Evolutionary conservation across 768 basidiomycete species (phyloP), one percentile per base, ranked within the genome.

Genomic region (Auricularia heimuer): DNA sequence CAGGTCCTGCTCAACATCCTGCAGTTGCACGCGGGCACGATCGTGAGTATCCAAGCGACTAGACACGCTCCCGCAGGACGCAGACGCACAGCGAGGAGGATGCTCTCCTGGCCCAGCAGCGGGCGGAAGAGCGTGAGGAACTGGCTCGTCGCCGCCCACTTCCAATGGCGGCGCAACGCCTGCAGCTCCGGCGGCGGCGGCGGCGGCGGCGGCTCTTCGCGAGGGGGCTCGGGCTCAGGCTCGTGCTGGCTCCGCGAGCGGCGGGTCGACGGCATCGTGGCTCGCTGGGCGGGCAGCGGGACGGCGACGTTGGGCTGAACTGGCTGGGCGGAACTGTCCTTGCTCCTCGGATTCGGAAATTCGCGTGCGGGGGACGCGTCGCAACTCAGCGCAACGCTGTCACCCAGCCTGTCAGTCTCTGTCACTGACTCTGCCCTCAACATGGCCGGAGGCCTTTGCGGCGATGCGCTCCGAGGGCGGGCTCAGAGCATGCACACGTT

Each of bases 71-170:
- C 66, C 65, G 61, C 33, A 62, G 33, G 58, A 36, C 62, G 35
- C 42, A 7, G 39, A 77, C 82, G 68, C 72, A 91, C 90, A 65
- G 76, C 72, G 47, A 91, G 76, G 54, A 89, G 80, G 67, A 94
- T 83, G 70, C 90, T 89, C 54, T 82, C 76, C 78, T 89, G 81
- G 45, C 85, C 79, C 68, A 95, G 83, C 65, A 94, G 80, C 62
- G 82, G 82, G 61, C 82, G 80, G 77, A 95, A 96, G 34, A 89
- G 92, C 74, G 82, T 88, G 77, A 92, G 88, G 81, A 96, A 95
- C 74, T 95, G 92, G 75, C 84, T 83, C 75, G 94, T 89, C 33
- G 88, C 89, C 4, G 94, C 94, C 92, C 92, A 96, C 80, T 90
- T 87, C 92, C 92, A 95, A 68, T 92, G 84, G 65, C 79, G 85